These are phyloP conservation scores for Microbotryum silenes-acaulis DNA, from an alignment of 1,284 basidiomycete species.

Conservation along the genomic window DNA sequence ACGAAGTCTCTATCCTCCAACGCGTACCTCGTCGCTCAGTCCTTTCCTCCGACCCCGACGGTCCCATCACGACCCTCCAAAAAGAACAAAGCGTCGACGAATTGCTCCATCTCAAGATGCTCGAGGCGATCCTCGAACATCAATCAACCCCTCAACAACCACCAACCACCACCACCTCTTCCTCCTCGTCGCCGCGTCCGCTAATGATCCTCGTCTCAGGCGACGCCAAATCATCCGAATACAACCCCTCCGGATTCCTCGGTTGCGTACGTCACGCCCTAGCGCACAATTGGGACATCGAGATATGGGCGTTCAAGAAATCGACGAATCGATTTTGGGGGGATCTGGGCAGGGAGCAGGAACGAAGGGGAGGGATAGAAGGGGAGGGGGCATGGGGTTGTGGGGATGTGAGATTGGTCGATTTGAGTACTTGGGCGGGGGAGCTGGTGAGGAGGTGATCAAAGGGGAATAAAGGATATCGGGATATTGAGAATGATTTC, in stretches of 20 bases:
- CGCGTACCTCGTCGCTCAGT: conserved; percentile 18
- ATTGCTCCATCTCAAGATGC: conserved; percentile 72
- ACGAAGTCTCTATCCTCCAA: conserved; percentile 31
- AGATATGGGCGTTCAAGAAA: conserved; percentile 48
- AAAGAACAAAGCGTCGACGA: conserved; percentile 74
- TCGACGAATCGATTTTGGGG: too few species aligned
- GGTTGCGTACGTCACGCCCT: conserved; percentile 72
- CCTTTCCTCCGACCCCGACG: background rate
- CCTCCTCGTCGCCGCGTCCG: background rate
- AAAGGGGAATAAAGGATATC: too few species aligned
- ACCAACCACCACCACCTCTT: conserved; percentile 39
- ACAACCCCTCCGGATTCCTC: conserved; percentile 77
- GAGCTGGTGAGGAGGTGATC: too few species aligned
- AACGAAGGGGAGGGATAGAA: too few species aligned
- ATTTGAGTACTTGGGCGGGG: too few species aligned
- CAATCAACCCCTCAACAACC: background rate
- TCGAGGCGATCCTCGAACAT: conserved; percentile 65
- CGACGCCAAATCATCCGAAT: conserved; percentile 78
- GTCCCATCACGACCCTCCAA: background rate
- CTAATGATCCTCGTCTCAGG: conserved; percentile 71
- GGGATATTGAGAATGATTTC: too few species aligned
- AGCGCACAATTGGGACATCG: conserved; percentile 76
- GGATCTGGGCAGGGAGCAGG: too few species aligned
- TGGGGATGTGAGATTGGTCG: too few species aligned
- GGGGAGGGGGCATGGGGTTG: too few species aligned